These are phyloP conservation scores for Pseudogymnoascus sp. DNA, from an alignment of 2,329 filamentous ascomycete species.

Conservation along the genomic window DNA sequence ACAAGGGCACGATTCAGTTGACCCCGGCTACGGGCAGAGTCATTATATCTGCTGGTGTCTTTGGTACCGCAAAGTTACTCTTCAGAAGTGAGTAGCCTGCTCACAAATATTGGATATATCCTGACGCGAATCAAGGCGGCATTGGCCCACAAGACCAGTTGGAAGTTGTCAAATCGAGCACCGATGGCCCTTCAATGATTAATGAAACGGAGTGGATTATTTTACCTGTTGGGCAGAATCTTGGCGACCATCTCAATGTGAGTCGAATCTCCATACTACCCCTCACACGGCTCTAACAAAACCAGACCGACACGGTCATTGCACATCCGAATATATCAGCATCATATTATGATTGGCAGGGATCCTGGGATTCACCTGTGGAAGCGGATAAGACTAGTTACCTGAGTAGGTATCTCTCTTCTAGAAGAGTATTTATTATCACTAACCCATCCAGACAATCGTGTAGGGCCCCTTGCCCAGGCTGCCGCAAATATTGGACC, in stretches of 20 bases:
- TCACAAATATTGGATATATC: conserved; percentile 43
- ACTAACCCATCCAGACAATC: conserved; percentile 29
- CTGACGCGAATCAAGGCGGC: conserved; percentile 30
- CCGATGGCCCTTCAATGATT: conserved; percentile 12
- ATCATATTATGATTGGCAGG: conserved; percentile 58
- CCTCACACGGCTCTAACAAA: conserved; percentile 8
- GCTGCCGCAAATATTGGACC: conserved; percentile 59
- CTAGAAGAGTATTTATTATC: not conserved
- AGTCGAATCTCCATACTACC: conserved; percentile 14
- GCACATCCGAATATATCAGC: conserved; percentile 38
- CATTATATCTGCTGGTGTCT: conserved; percentile 59
- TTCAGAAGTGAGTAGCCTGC: conserved; percentile 60
- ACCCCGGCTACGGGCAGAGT: conserved; percentile 54
- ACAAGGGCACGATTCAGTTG: conserved; percentile 52
- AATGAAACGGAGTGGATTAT: conserved; percentile 45
- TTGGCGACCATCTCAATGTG: conserved; percentile 50
- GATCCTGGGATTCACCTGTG: conserved; percentile 45
- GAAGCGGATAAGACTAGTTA: conserved; percentile 37
- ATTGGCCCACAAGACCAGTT: conserved; percentile 32
- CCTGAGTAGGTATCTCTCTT: conserved; percentile 30
- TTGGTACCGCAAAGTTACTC: conserved; percentile 62
- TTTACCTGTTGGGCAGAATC: conserved; percentile 51
- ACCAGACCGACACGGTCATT: conserved; percentile 41
- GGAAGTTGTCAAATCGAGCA: conserved; percentile 25
- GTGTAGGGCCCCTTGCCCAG: conserved; percentile 54